phyloP scores from a whole-genome alignment of 192 early-diverging fungal species.

The Umbelopsis vinacea region DNA sequence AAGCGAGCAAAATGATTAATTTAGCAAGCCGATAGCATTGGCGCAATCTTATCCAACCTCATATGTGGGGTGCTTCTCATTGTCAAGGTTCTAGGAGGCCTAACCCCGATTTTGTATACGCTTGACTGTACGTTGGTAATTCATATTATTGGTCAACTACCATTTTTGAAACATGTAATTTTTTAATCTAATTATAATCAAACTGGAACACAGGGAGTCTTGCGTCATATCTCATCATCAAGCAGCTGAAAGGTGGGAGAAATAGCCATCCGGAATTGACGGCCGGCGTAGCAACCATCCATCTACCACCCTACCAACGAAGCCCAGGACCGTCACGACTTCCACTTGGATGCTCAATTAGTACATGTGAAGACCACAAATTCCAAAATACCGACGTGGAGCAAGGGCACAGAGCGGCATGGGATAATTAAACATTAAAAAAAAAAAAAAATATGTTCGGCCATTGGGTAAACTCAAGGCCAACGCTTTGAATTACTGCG shows the following conservation, averaged over 20 bases:
- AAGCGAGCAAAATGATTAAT: too few relatives aligned
- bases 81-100: slow-evolving; percentile 28
- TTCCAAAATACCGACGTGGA: not conserved
- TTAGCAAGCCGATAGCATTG: slow-evolving; percentile 25
- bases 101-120: slow-evolving; percentile 38
- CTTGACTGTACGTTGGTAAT: slow-evolving; percentile 36
- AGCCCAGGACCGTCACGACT: not conserved
- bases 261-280: not conserved
- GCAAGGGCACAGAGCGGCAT: not conserved
- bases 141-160: not conserved
- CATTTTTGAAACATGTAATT: not conserved
- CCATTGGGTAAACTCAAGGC: not conserved
- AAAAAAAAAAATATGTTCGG: too few relatives aligned
- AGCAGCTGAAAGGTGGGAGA: slow-evolving; percentile 24
- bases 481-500: not conserved
- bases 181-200: not conserved
- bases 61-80: slow-evolving; percentile 30
- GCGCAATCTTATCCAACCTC: slow-evolving; percentile 38
- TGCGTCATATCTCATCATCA: slow-evolving; percentile 35
- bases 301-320: not conserved
- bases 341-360: not conserved
- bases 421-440: not conserved
- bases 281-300: not conserved
- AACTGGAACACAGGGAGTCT: slow-evolving; percentile 26
- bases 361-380: slow-evolving; percentile 6